Conservation (phyloP, 2,329 filamentous ascomycete species). For the Paecilomyces sp. region DNA sequence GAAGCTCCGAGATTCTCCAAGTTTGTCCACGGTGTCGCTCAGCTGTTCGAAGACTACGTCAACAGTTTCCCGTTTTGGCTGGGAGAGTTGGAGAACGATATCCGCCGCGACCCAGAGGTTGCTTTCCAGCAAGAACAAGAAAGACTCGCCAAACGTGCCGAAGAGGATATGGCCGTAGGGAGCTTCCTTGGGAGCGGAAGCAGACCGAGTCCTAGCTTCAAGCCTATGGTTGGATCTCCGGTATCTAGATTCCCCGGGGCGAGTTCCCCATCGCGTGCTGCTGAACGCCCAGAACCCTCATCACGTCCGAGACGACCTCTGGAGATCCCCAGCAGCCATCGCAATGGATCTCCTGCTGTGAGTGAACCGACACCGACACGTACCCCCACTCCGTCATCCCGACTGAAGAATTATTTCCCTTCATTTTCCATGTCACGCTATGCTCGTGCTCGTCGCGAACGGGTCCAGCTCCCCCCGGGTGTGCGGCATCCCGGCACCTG, state of each 20-base stretch:
- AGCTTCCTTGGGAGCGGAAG: slow-evolving; percentile 70
- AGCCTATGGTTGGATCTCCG: slow-evolving; percentile 27
- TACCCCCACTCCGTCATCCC: neutral
- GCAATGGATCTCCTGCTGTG: neutral
- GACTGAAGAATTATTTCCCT: slow-evolving; percentile 54
- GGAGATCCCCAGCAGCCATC: neutral
- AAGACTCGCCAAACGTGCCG: slow-evolving; percentile 68
- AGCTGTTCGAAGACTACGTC: slow-evolving; percentile 90
- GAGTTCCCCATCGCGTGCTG: slow-evolving; percentile 12
- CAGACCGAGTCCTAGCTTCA: slow-evolving; percentile 20
- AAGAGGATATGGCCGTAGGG: slow-evolving; percentile 83
- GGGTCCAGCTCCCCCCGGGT: slow-evolving; percentile 66
- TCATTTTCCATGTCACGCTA: slow-evolving; percentile 77
- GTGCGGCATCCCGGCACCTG: slow-evolving; percentile 78
- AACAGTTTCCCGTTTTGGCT: slow-evolving; percentile 97
- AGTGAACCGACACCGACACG: slow-evolving; percentile 1
- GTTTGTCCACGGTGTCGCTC: slow-evolving; percentile 88
- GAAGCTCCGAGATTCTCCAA: slow-evolving; percentile 89
- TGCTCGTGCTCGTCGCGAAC: slow-evolving; percentile 47
- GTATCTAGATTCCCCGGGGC: slow-evolving; percentile 18
- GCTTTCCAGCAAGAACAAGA: slow-evolving; percentile 91
- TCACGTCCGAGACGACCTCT: neutral
- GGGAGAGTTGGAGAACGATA: slow-evolving; percentile 83
- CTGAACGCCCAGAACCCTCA: slow-evolving; percentile 1
- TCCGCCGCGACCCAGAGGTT: slow-evolving; percentile 81